Percentiles rank a stretch among this genome's conserved stretches.
Conservation (phyloP, 2,329 filamentous ascomycete species). For the Cercospora citrullina region DNA sequence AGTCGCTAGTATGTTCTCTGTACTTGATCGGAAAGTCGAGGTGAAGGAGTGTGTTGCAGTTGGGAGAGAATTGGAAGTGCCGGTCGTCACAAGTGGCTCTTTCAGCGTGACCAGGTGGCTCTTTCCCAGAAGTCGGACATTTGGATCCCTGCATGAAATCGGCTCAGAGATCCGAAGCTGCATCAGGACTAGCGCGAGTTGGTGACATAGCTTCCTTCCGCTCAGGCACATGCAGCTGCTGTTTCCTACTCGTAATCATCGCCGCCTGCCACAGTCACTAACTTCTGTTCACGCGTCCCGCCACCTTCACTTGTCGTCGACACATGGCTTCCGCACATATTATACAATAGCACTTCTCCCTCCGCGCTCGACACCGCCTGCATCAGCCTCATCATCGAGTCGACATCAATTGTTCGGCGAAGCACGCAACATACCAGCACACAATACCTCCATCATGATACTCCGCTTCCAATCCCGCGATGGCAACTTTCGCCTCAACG, state of each 20-base stretch:
- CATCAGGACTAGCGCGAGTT: not conserved
- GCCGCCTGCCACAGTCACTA: conserved; percentile 7
- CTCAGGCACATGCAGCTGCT: conserved; percentile 4
- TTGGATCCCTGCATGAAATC: conserved; percentile 9
- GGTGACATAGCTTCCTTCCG: not conserved
- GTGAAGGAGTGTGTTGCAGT: conserved; percentile 16
- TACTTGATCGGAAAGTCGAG: not conserved
- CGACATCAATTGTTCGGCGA: conserved; percentile 3
- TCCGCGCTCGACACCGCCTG: not conserved
- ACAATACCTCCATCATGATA: conserved; percentile 60
- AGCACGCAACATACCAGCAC: conserved; percentile 8
- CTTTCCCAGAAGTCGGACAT: conserved; percentile 8
- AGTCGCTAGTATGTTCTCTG: not conserved
- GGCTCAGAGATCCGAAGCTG: conserved; percentile 11
- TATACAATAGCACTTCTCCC: conserved; percentile 2
- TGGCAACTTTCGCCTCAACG: conserved; percentile 83
- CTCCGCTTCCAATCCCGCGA: conserved; percentile 86
- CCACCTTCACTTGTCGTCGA: not conserved
- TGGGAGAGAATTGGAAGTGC: not conserved
- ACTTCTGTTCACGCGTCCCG: conserved; percentile 5
- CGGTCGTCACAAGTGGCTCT: not conserved
- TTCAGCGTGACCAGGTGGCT: conserved; percentile 11
- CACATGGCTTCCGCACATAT: conserved; percentile 10
- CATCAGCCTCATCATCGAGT: conserved; percentile 7
- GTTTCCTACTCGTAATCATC: conserved; percentile 12